Evolutionary conservation across 768 basidiomycete genomes (phyloP), one percentile per base, ranked within the genome.

Genomic region (Thelephora ganbajun): DNA sequence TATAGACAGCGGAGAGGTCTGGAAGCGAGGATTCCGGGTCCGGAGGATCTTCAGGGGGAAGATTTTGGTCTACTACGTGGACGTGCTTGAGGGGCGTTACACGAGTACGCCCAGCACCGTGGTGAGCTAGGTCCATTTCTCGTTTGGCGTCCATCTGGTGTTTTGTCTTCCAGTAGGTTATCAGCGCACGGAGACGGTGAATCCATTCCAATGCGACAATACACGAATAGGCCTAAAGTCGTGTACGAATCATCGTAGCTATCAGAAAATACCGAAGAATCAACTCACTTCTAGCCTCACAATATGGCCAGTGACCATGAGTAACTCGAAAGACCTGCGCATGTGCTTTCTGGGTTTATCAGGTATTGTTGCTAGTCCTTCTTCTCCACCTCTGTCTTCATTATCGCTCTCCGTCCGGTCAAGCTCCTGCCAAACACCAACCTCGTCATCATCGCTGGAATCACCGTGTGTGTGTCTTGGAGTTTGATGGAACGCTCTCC

Each of bases 181-280:
- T 63, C 33, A 93, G 69, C 22, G 74, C 74, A 14, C 76, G 74
- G 3, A 97, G 72, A 35, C 80, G 73, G 44, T 76, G 72, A 44
- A 96, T 78, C 94, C 93, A 97, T 58, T 97, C 91, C 44, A 80
- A 59, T 0, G 86, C 85, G 41, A 81, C 69, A 30, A 59, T 66
- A 47, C 74, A 67, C 19, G 80, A 79, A 66, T 82, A 67, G 34
- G 79, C 70, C 87, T 92, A 39, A 6, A n/a, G 51, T 9, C 20
- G 16, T 39, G 6, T n/a, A 20, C 7, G 16, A 14, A 41, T 41
- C 14, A 18, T 14, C 7, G 22, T 22, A 37, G 22, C 39, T 41
- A 49, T 18, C 14, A 14, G 33, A 14, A 22, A 19, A 7, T 4
- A 18, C 4, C 35, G 23, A 20, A 13, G 47, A 22, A 30, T 14